phyloP scores from a whole-genome alignment of 208 protist species.

The Novymonas esmeraldas region DNA sequence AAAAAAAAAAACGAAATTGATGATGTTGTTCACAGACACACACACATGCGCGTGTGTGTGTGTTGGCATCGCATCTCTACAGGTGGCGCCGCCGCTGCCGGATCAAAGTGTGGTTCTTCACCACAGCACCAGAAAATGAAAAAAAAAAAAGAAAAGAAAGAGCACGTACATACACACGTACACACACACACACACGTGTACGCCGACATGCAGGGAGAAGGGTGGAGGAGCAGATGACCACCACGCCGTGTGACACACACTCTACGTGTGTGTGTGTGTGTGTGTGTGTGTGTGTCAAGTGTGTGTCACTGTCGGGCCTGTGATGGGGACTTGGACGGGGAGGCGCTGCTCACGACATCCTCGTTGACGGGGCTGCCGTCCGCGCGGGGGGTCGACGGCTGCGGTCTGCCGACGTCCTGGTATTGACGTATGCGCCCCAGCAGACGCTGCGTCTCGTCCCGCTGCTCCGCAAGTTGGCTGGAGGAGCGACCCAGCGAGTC shows the following conservation, averaged over 20 bases:
- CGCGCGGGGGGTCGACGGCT: not conserved
- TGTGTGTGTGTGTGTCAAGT: too few relatives aligned
- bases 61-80: too few relatives aligned
- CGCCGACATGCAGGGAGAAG: too few relatives aligned
- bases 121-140: conserved; percentile 1
- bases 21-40: too few relatives aligned
- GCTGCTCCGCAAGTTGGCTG: conserved; percentile 29
- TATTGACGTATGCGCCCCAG: conserved; percentile 31
- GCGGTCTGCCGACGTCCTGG: conserved; percentile 9
- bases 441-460: conserved; percentile 28
- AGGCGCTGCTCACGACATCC: conserved; percentile 10
- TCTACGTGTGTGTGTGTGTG: too few relatives aligned
- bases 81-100: too few relatives aligned
- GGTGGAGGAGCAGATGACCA: not conserved
- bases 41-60: too few relatives aligned
- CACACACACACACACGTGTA: not conserved
- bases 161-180: not conserved
- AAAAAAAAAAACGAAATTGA: too few relatives aligned
- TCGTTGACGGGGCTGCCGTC: not conserved
- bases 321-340: conserved; percentile 6
- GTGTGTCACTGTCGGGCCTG: not conserved
- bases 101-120: not conserved
- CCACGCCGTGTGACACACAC: not conserved
- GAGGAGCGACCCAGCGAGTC: conserved; percentile 25
- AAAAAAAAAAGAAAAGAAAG: conserved; percentile 25